phyloP scores from a whole-genome alignment of 2,329 filamentous ascomycete species.

The Seiridium cupressi region DNA sequence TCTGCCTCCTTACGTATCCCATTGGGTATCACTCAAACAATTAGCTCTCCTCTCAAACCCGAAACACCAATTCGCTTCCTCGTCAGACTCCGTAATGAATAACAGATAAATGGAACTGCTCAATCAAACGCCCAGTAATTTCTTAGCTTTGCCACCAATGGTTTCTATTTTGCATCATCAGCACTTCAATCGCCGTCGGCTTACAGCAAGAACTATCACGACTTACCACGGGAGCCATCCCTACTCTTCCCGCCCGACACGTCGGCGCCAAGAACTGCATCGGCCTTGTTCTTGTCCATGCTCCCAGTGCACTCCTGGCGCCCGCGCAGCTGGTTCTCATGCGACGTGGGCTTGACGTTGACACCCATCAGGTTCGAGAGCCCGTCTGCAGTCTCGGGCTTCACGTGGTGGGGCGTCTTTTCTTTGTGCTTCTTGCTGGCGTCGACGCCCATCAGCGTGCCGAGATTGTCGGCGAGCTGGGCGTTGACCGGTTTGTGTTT shows the following conservation, averaged over 20 bases:
- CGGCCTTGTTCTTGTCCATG: neutral
- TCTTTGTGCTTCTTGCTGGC: neutral
- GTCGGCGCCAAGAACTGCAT: neutral
- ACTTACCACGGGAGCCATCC: neutral
- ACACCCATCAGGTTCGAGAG: neutral
- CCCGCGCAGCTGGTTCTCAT: neutral
- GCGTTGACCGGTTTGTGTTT: neutral
- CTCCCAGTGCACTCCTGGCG: neutral
- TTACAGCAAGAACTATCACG: neutral
- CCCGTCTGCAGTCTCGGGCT: neutral
- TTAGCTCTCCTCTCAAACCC: neutral
- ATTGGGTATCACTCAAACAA: neutral
- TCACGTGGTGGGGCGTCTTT: neutral
- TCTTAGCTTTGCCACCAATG: neutral
- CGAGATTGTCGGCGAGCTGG: neutral
- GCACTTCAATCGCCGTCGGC: neutral
- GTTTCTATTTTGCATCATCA: neutral
- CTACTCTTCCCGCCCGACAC: neutral
- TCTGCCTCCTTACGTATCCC: neutral
- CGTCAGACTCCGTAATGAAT: neutral
- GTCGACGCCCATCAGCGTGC: neutral
- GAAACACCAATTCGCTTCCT: neutral
- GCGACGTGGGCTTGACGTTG: neutral
- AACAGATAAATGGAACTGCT: too few species aligned
- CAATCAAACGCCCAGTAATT: neutral